Evolutionary conservation across 805 yeast species (phyloP).

Genomic region (Candida easanensis): DNA sequence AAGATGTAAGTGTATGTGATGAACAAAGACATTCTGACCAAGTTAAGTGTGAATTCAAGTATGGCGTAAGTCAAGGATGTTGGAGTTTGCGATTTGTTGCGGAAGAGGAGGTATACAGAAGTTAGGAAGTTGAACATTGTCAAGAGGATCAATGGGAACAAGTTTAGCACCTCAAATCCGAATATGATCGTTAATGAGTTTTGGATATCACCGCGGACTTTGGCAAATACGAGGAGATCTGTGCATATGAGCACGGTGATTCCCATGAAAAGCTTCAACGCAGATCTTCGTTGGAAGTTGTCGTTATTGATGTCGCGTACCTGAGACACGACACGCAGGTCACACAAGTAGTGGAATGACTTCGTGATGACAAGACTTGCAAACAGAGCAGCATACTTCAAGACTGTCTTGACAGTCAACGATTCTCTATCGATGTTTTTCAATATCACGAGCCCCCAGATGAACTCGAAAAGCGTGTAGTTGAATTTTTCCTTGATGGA

Average conservation of each 20-base stretch:
- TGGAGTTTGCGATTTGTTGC: slow-evolving; percentile 1
- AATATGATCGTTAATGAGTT: slow-evolving; percentile 14
- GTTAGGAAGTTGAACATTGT: slow-evolving; percentile 15
- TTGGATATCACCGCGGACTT: slow-evolving; percentile 4
- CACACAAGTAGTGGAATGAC: slow-evolving; percentile 23
- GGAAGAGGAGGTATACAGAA: neutral
- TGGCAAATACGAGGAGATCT: slow-evolving; percentile 7
- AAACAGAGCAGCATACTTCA: slow-evolving; percentile 15
- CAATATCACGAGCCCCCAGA: slow-evolving; percentile 17
- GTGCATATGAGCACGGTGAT: slow-evolving; percentile 7
- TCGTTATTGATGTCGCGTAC: slow-evolving; percentile 5
- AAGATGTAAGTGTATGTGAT: slow-evolving; percentile 17
- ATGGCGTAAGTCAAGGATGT: slow-evolving; percentile 3
- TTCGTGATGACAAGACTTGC: slow-evolving; percentile 16
- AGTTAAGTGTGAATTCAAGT: slow-evolving; percentile 13
- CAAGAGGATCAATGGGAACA: slow-evolving; percentile 16
- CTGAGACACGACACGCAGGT: slow-evolving; percentile 11
- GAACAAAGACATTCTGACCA: slow-evolving; percentile 14
- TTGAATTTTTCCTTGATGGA: slow-evolving; percentile 16
- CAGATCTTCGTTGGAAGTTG: neutral
- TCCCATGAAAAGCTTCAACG: slow-evolving; percentile 9
- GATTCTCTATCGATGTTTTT: slow-evolving; percentile 11
- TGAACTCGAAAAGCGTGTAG: slow-evolving; percentile 18
- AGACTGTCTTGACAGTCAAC: neutral
- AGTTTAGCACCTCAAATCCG: slow-evolving; percentile 21